Conservation (phyloP, 2,329 filamentous ascomycete species). For the Aotearoamyces nothofagi region DNA sequence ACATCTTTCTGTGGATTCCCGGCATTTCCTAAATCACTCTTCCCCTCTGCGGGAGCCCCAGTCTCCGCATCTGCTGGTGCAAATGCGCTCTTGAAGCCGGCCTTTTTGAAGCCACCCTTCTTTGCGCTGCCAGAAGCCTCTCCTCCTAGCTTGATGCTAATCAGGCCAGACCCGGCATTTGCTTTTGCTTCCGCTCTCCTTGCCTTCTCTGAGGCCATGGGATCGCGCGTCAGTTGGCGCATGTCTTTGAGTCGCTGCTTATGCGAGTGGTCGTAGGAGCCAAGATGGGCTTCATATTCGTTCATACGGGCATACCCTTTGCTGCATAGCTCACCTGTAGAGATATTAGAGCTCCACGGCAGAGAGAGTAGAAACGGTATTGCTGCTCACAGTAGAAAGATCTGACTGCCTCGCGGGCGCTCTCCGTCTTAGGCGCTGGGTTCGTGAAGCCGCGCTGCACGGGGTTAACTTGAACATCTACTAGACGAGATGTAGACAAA, state of each 20-base stretch:
- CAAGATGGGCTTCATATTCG: conserved; percentile 89
- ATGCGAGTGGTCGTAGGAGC: conserved; percentile 90
- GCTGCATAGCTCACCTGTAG: conserved; percentile 56
- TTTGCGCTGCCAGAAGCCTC: conserved; percentile 23
- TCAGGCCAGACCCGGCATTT: conserved; percentile 40
- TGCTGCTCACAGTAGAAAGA: conserved; percentile 60
- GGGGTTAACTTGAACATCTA: neutral
- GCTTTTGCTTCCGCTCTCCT: conserved; percentile 58
- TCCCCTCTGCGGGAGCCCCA: conserved; percentile 25
- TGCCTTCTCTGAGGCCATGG: conserved; percentile 46
- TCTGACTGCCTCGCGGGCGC: conserved; percentile 60
- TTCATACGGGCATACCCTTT: conserved; percentile 94
- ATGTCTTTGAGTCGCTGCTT: conserved; percentile 81
- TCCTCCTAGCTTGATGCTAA: conserved; percentile 47
- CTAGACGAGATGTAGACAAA: neutral
- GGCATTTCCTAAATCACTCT: conserved; percentile 17
- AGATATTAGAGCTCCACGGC: neutral
- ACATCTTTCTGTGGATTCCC: conserved; percentile 11
- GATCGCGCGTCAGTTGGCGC: conserved; percentile 68
- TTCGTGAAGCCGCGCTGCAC: conserved; percentile 29
- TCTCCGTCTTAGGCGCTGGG: conserved; percentile 34
- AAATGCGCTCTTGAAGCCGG: conserved; percentile 69
- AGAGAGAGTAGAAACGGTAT: no score
- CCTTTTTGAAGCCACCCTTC: conserved; percentile 65
- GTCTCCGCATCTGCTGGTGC: conserved; percentile 31